These are phyloP conservation scores for Talaromyces liani DNA, from an alignment of 495 filamentous ascomycete genomes.

Conservation along the genomic window DNA sequence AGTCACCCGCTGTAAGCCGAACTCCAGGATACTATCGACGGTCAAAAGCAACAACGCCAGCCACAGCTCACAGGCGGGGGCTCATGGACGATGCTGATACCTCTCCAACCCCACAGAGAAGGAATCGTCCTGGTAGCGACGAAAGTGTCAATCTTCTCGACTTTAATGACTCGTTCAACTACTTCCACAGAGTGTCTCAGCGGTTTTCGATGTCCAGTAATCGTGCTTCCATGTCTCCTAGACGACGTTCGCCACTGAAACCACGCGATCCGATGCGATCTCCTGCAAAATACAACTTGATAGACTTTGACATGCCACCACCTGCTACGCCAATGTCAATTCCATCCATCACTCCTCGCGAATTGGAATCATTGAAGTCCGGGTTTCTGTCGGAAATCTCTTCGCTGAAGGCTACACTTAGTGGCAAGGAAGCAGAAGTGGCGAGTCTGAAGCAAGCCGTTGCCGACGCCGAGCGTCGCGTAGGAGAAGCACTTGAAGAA, in stretches of 20 bases:
- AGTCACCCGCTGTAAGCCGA: constrained; percentile 14
- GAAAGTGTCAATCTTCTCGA: constrained; percentile 76
- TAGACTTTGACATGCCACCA: constrained; percentile 91
- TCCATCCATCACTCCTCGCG: constrained; percentile 82
- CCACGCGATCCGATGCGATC: constrained; percentile 27
- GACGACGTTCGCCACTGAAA: constrained; percentile 33
- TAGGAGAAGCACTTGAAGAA: constrained; percentile 75
- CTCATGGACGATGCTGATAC: background rate
- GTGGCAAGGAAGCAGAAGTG: constrained; percentile 86
- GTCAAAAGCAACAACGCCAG: constrained; percentile 27
- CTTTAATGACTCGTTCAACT: constrained; percentile 72
- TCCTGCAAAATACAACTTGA: constrained; percentile 44
- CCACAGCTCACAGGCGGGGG: constrained; percentile 22
- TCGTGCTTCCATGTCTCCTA: constrained; percentile 32
- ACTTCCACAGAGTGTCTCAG: constrained; percentile 29
- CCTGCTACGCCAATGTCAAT: constrained; percentile 85
- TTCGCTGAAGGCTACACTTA: constrained; percentile 78
- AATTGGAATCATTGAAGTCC: constrained; percentile 88
- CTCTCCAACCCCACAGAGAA: constrained; percentile 53
- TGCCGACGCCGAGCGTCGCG: constrained; percentile 81
- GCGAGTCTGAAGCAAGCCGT: constrained; percentile 76
- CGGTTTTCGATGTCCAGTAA: constrained; percentile 29
- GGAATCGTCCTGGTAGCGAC: constrained; percentile 29
- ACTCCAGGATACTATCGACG: constrained; percentile 13
- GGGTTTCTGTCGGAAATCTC: constrained; percentile 83